Evolutionary conservation across 805 yeast species (phyloP), one percentile per base, ranked within the genome.

Genomic region (Wickerhamiella cacticola): DNA sequence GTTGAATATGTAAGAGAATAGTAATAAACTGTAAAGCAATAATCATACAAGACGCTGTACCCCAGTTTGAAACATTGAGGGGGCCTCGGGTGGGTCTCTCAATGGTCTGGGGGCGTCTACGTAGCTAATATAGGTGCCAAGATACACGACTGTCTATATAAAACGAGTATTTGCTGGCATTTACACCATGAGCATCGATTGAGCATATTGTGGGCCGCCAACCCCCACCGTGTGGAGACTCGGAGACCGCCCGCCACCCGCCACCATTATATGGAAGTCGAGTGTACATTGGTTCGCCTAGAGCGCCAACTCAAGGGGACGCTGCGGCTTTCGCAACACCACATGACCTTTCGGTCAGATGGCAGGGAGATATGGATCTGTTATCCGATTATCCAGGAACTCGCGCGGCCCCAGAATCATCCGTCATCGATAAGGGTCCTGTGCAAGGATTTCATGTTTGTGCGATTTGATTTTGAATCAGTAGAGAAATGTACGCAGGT

Each of bases 331-430:
- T 80, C 88, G 1, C 75, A 84, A 5, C 88, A 82, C 59, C 92
- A 83, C 64, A 62, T 83, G 56, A 82, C 82, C 29, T 82, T 82
- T 60, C 65, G 61, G 7, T 59, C 59, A 13, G 50, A 50, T 3
- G 53, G 51, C 54, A 68, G 78, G 49, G 97, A 92, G 62, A 75
- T 85, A 25, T 92, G 97, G 98, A 73, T 86, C 25, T 82, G 94
- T 50, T 89, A 86, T 63, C 96, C 96, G 1, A 75, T 87, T 53
- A 78, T 88, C 26, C 80, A 76, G 42, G 70, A 62, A 35, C 58
- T 57, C 22, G 55, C 56, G 41, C 53, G 60, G 34, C 33, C 53
- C 42, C 29, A 51, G 15, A 45, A 52, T 50, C 46, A 52, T 18
- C 43, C 50, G 48, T 24, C 45, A 39, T 76, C 77, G 50, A 65